Evolutionary conservation across 805 yeast species (phyloP), one percentile per base, ranked within the genome.

Genomic region (Lipomyces sp.): DNA sequence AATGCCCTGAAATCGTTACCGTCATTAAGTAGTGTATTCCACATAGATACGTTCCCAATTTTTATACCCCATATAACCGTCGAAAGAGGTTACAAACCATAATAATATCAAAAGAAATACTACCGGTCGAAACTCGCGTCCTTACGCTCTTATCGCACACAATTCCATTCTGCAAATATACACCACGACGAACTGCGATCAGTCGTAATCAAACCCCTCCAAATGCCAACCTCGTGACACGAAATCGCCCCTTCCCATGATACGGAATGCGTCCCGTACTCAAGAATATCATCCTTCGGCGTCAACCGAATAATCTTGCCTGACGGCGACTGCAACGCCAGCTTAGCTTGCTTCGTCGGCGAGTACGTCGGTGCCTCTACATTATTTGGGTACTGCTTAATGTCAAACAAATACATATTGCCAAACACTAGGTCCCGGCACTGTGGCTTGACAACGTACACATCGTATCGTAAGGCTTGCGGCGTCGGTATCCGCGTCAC

Each of bases 381-480:
- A 53, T 62, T 63, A 75, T 77, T n/a, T n/a, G 86, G 80, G 8
- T 90, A 85, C 72, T 87, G 91, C 15, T 82, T 77, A 42, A 91
- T 77, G 64, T 82, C 84, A 75, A 94, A 93, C 59, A 80, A 83
- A 73, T 90, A 90, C 5, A 86, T 82, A 64, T 85, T 86, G 29
- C 85, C 85, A 24, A 78, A 79, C 7, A 83, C 78, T 58, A 95
- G 77, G 65, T 84, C 81, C 71, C 83, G 84, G 68, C 88, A 85
- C 76, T 94, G 98, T 1, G 99, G 99, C 70, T 89, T 91, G 63
- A 86, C 83, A 64, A 95, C 84, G 77, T 94, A 95, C 58, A 92
- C 77, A 75, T 94, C 99, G 67, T 87, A 86, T 55, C 82, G 82
- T 73, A 85, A 86, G 35, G 88, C 84, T 66, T 84, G 87, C 18